A percentile compares a stretch with the other conserved stretches of the same genome.
phyloP scores from a whole-genome alignment of 1,284 basidiomycete species.

The Trichosporon faecale region DNA sequence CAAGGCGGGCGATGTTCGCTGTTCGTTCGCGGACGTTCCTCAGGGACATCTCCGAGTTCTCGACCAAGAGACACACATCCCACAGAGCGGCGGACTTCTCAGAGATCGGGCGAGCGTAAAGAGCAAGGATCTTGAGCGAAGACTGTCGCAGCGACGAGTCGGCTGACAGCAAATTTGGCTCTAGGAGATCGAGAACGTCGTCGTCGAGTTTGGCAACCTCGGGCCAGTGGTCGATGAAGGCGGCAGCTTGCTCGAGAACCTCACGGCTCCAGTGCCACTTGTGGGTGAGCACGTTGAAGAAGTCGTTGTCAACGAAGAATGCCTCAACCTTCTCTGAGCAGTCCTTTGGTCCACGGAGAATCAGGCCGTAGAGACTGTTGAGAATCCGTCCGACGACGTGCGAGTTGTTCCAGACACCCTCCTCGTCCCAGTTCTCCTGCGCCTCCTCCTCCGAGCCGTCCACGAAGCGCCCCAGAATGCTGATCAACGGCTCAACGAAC shows the following conservation, averaged over 20 bases:
- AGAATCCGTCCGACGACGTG: conserved; percentile 35
- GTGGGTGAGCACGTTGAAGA: conserved; percentile 54
- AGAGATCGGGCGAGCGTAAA: conserved; percentile 23
- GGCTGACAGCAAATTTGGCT: conserved; percentile 53
- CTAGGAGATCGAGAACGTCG: conserved; percentile 32
- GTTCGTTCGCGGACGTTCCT: conserved; percentile 78
- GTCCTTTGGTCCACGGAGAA: conserved; percentile 50
- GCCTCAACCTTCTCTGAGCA: conserved; percentile 27
- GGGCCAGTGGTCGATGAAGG: conserved; percentile 54
- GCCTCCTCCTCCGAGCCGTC: conserved; percentile 9
- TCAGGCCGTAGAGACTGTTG: conserved; percentile 23
- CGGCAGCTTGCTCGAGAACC: conserved; percentile 59
- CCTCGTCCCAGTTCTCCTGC: conserved; percentile 25
- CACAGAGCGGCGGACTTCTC: conserved; percentile 51
- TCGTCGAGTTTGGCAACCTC: conserved; percentile 30
- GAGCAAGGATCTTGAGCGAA: conserved; percentile 48
- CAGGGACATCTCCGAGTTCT: conserved; percentile 69
- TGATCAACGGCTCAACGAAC: conserved; percentile 28
- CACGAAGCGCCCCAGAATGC: conserved; percentile 19
- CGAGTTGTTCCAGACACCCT: conserved; percentile 39
- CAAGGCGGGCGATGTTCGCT: conserved; percentile 58
- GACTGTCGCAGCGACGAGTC: conserved; percentile 51
- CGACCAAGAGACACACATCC: conserved; percentile 65
- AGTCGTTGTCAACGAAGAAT: conserved; percentile 40
- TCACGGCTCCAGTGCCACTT: conserved; percentile 62